Evolutionary conservation across 768 basidiomycete genomes (phyloP).

Genomic region (Nidula microcarpa): DNA sequence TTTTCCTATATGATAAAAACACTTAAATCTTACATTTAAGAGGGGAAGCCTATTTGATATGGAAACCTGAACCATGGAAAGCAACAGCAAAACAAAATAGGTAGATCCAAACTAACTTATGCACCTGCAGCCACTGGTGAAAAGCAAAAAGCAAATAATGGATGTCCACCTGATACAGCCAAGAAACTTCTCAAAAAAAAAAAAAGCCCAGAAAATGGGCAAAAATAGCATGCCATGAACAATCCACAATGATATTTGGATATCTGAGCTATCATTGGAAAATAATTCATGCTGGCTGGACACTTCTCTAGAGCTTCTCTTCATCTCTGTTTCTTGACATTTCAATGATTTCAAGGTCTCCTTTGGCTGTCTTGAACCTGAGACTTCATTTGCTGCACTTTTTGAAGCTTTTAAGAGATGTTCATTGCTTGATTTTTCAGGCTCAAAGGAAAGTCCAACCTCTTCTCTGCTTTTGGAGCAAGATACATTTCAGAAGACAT

Average conservation of each 20-base stretch:
- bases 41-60: not conserved
- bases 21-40: constrained; percentile 20
- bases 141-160: constrained; percentile 19
- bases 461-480: too few species aligned
- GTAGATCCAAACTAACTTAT: constrained; percentile 14
- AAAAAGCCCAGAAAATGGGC: not conserved
- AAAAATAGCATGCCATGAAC: too few species aligned
- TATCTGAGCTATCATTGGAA: not conserved
- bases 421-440: too few species aligned
- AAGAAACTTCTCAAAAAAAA: not conserved
- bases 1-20: too few species aligned
- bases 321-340: not conserved
- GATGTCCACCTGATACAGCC: constrained; percentile 6
- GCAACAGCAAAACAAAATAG: too few species aligned
- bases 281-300: not conserved
- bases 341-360: too few species aligned
- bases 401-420: too few species aligned
- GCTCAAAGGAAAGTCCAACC: too few species aligned
- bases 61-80: too few species aligned
- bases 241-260: not conserved
- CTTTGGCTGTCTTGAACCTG: too few species aligned
- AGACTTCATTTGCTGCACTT: too few species aligned
- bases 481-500: too few species aligned
- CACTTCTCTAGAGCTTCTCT: not conserved
- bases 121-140: constrained; percentile 1